Conservation (phyloP, 2,329 filamentous ascomycete genomes). For the Phoma sp. region DNA sequence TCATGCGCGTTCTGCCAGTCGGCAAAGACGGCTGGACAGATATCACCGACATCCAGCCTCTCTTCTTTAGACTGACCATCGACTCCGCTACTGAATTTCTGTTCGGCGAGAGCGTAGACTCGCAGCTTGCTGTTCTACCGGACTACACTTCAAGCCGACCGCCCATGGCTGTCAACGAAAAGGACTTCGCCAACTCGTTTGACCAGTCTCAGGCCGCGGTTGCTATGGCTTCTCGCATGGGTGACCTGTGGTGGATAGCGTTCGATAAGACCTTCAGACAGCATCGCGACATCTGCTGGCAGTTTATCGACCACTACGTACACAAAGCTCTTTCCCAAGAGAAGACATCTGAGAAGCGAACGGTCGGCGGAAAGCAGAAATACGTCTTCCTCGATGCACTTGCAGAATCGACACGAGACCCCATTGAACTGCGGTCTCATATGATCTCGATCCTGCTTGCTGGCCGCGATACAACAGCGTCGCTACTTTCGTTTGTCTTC, state of each 20-base stretch:
- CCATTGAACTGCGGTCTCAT: constrained; percentile 78
- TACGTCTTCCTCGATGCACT: constrained; percentile 88
- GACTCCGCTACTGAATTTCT: constrained; percentile 48
- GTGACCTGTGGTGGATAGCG: constrained; percentile 40
- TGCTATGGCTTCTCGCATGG: constrained; percentile 30
- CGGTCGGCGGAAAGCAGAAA: constrained; percentile 25
- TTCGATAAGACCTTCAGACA: constrained; percentile 37
- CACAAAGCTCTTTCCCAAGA: constrained; percentile 29
- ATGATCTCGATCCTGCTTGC: constrained; percentile 82
- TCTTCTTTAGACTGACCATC: constrained; percentile 50
- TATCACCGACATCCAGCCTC: constrained; percentile 44
- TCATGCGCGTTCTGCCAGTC: constrained; percentile 37
- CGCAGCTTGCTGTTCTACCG: constrained; percentile 31
- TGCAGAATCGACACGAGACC: constrained; percentile 72
- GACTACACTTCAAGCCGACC: constrained; percentile 24
- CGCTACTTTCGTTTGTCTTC: constrained; percentile 77
- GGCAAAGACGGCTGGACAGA: constrained; percentile 34
- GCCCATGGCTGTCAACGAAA: constrained; percentile 21
- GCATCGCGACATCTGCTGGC: constrained; percentile 36
- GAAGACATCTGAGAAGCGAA: constrained; percentile 20
- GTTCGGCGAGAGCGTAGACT: constrained; percentile 45
- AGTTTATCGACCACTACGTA: constrained; percentile 38
- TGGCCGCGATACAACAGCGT: constrained; percentile 84
- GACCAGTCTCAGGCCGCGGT: constrained; percentile 28
- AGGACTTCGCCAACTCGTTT: constrained; percentile 34